Percentiles rank a stretch among this genome's conserved stretches.
phyloP scores from a whole-genome alignment of 148 eudicot genomes.

The Diospyros lotus region DNA sequence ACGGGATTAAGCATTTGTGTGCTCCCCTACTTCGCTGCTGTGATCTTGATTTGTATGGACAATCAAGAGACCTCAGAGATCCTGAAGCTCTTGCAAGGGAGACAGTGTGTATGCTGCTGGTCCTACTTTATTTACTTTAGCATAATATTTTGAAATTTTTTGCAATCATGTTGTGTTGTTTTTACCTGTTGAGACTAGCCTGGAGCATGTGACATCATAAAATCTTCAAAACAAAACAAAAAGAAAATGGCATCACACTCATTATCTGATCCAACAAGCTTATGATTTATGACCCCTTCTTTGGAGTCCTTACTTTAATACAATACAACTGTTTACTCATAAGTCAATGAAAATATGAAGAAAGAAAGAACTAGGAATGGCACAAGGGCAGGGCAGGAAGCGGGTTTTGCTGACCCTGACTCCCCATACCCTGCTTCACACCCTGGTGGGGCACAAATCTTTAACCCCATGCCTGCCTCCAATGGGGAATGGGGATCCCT shows the following conservation, averaged over 20 bases:
- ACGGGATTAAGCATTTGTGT: constrained; percentile 72
- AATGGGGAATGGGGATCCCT: too few relatives aligned
- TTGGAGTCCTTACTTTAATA: too few relatives aligned
- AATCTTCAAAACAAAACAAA: not conserved
- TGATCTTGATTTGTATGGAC: constrained; percentile 64
- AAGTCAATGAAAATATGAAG: too few relatives aligned
- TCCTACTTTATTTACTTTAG: constrained; percentile 8
- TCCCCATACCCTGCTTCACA: too few relatives aligned
- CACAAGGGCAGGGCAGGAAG: too few relatives aligned
- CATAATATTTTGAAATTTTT: not conserved
- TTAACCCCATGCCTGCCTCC: too few relatives aligned
- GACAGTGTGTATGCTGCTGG: constrained; percentile 65
- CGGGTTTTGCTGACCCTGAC: too few relatives aligned
- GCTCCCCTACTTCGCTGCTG: constrained; percentile 68
- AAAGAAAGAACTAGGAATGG: too few relatives aligned
- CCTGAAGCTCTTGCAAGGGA: constrained; percentile 80
- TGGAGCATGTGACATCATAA: constrained; percentile 1
- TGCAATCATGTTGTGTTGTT: not conserved
- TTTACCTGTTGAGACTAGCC: not conserved
- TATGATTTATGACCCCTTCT: not conserved
- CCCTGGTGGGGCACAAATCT: too few relatives aligned
- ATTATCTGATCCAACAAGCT: not conserved
- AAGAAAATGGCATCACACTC: not conserved
- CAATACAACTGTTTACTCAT: too few relatives aligned
- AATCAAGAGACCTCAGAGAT: constrained; percentile 67